Evolutionary conservation across 257 asterid genomes (phyloP), one percentile per base, ranked within the genome.

Genomic region (Nicotiana sylvestris): DNA sequence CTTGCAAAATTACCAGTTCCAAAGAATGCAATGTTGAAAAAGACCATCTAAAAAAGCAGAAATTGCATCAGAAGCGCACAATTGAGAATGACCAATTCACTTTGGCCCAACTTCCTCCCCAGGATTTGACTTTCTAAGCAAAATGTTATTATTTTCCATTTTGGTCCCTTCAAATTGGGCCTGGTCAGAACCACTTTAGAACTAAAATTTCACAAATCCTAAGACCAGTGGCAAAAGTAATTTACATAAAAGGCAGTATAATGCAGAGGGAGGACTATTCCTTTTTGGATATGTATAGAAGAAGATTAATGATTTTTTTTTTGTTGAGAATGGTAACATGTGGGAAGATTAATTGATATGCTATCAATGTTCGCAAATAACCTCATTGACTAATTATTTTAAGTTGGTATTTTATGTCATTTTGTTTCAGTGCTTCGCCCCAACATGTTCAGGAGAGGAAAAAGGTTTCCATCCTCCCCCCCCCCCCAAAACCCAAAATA

Each of bases 1-100:
- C 99, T 93, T 62, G 98, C 99, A 82, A 96, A 96, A 88, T 96
- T 96, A 43, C 98, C 99, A 58, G 99, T 96, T 85, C 99, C 99
- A 56, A 96, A 96, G 93, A 96, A 96, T 35, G 98, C 98, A 86
- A 94, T 90, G 86, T 96, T 96, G 91, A 96, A 94, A 87, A 96
- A 94, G 66, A 94, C 92, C 98, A 96, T 94, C 98, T 96, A 91
- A 82, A 72, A 81, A 80, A 81, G 57, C 15, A 32, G 30, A 32
- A 30, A 84, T 30, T 32, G 17, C 30, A 33, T 30, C 32, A 74
- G 56, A 70, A 43, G 51, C 51, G 37, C 27, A 69, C 30, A 69
- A 53, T 53, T 53, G 57, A 0, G 2, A 53, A 53, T 53, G 57
- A 53, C 57, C 57, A 53, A 53, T 53, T 53, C 57, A 53, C 58